These are phyloP conservation scores for Bruguiera parviflora DNA, from an alignment of 345 rosid genomes.

Conservation along the genomic window DNA sequence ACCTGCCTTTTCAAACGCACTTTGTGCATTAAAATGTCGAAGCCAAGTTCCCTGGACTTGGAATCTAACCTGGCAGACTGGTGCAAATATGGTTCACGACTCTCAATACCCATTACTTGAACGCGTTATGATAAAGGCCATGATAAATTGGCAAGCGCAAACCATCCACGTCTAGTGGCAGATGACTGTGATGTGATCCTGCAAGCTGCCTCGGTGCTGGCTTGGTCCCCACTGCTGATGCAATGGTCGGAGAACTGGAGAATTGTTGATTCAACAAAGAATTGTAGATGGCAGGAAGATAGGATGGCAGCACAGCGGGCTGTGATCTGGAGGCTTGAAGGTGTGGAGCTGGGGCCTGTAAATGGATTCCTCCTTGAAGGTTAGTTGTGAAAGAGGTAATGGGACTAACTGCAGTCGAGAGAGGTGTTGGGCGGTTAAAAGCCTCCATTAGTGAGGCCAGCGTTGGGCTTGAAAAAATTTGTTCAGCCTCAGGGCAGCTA, in stretches of 20 bases:
- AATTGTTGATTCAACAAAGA: too few species aligned
- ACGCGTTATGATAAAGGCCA: not conserved
- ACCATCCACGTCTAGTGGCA: not conserved
- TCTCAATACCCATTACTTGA: too few species aligned
- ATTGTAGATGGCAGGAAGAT: not conserved
- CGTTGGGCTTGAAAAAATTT: slow-evolving; percentile 1
- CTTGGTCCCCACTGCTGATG: not conserved
- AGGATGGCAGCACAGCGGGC: not conserved
- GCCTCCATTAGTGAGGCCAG: not conserved
- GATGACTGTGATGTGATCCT: not conserved
- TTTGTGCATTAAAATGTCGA: too few species aligned
- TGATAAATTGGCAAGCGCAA: not conserved
- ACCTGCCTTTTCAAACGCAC: too few species aligned
- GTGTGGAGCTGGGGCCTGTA: slow-evolving; percentile 11
- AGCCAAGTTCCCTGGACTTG: too few species aligned
- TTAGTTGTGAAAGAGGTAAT: not conserved
- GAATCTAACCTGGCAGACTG: too few species aligned
- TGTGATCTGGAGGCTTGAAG: slow-evolving; percentile 2
- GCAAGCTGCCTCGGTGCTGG: not conserved
- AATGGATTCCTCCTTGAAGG: not conserved
- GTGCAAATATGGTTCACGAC: too few species aligned
- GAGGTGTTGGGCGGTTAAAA: slow-evolving; percentile 3
- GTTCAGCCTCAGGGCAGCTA: not conserved
- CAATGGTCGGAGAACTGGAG: too few species aligned
- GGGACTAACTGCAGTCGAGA: not conserved